Conservation (phyloP, 2,329 filamentous ascomycete genomes). For the Trichoderma oligosporum region DNA sequence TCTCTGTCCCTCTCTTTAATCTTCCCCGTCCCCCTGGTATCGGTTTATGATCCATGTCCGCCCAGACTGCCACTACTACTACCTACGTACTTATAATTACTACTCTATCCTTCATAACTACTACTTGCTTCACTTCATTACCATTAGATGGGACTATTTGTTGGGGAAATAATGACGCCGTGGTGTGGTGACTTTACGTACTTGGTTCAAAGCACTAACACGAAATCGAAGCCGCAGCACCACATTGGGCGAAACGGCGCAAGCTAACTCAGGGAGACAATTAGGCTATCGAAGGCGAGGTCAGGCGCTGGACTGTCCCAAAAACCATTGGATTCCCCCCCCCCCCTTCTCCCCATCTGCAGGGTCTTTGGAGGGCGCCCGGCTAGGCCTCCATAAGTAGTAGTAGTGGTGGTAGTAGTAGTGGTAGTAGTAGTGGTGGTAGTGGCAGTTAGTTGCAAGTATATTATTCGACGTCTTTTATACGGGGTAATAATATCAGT, state of each 20-base stretch:
- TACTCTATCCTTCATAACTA: not conserved
- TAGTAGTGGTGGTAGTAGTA: too few relatives aligned
- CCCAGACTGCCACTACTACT: too few relatives aligned
- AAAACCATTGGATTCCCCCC: too few relatives aligned
- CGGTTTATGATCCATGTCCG: too few relatives aligned
- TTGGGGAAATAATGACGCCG: not conserved
- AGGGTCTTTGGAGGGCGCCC: constrained; percentile 1
- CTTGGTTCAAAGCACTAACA: not conserved
- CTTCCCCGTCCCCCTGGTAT: too few relatives aligned
- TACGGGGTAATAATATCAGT: too few relatives aligned
- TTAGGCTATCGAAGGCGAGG: constrained; percentile 3
- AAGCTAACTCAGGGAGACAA: not conserved
- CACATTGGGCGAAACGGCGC: not conserved
- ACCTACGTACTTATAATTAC: not conserved
- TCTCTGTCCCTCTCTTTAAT: too few relatives aligned
- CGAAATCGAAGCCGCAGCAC: not conserved
- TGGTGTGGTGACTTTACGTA: constrained; percentile 12
- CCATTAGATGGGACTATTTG: not conserved
- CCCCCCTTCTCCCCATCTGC: not conserved
- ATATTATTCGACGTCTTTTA: too few relatives aligned
- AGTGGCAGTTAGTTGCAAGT: too few relatives aligned
- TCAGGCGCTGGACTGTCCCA: not conserved
- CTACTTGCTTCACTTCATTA: not conserved
- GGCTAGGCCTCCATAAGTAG: too few relatives aligned
- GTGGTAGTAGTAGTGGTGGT: too few relatives aligned